A percentile compares a stretch with the other conserved stretches of the same genome.
phyloP scores from a whole-genome alignment of 129 eudicot species.

The sunflower (Helianthus annuus) region DNA sequence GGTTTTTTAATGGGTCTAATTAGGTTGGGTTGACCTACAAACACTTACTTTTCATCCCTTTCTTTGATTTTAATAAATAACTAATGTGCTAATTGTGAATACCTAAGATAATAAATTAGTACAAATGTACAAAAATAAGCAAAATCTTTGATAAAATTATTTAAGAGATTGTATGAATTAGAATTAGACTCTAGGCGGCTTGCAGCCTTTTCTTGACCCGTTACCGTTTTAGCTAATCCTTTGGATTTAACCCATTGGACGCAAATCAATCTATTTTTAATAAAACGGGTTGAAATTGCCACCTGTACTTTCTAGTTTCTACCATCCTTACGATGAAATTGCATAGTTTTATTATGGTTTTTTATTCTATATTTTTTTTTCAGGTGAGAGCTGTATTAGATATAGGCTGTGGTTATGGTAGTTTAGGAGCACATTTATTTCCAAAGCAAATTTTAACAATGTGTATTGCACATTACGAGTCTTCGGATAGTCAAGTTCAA shows the following conservation, averaged over 20 bases:
- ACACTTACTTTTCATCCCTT: not conserved
- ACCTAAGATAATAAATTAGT: not conserved
- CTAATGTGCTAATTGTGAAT: not conserved
- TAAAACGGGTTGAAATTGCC: not conserved
- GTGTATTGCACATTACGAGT: constrained; percentile 92
- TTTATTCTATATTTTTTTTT: constrained; percentile 22
- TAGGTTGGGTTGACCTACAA: not conserved
- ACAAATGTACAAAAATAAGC: not conserved
- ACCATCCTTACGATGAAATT: constrained; percentile 1
- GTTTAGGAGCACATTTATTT: constrained; percentile 94
- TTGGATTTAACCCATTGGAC: not conserved
- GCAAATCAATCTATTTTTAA: not conserved
- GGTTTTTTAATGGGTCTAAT: not conserved
- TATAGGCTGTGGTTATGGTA: constrained; percentile 97
- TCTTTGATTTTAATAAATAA: not conserved
- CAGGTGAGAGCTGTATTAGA: constrained; percentile 91
- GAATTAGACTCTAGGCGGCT: not conserved
- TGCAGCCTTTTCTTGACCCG: not conserved
- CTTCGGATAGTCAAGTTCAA: constrained; percentile 98
- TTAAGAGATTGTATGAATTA: not conserved
- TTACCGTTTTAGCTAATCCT: not conserved
- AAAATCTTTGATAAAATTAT: not conserved
- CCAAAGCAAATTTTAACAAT: constrained; percentile 70
- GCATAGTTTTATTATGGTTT: constrained; percentile 2
- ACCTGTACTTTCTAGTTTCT: not conserved